Percentiles rank a stretch among this genome's conserved stretches.
Conservation (phyloP, 2,329 filamentous ascomycete species). For the Aspergillus calidoustus region DNA sequence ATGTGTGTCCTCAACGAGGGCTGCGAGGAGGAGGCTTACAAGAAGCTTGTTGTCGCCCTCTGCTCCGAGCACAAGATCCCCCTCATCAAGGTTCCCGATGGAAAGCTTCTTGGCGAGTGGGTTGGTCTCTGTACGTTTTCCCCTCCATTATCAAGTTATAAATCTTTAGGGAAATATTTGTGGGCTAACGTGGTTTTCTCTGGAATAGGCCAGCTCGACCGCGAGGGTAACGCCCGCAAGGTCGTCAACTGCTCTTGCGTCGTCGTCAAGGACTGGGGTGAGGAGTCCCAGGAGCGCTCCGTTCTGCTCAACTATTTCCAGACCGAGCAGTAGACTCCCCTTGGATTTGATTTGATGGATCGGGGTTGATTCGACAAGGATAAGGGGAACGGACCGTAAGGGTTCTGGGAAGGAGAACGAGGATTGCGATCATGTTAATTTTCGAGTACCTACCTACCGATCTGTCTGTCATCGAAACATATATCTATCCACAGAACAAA, state of each 20-base stretch:
- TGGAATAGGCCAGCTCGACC: conserved; percentile 90
- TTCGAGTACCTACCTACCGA: not conserved
- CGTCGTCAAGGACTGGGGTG: conserved; percentile 99
- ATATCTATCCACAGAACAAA: not conserved
- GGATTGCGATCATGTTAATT: not conserved
- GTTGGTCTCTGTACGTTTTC: conserved; percentile 91
- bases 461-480: not conserved
- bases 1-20: conserved; percentile 99
- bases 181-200: conserved; percentile 20
- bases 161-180: conserved; percentile 3
- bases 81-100: conserved; percentile 99
- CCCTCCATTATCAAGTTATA: not conserved
- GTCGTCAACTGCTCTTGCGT: conserved; percentile 99
- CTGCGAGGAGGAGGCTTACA: conserved; percentile 99
- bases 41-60: conserved; percentile 98
- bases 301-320: conserved; percentile 99
- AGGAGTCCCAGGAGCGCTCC: conserved; percentile 98
- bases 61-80: conserved; percentile 99
- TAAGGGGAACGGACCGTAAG: not conserved
- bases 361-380: not conserved
- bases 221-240: conserved; percentile 99
- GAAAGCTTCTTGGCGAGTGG: conserved; percentile 99
- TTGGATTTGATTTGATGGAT: conserved; percentile 9
- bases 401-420: not conserved
- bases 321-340: conserved; percentile 62